Conservation (phyloP, 1,139 yeast species). For the Suhomyces kunorum region DNA sequence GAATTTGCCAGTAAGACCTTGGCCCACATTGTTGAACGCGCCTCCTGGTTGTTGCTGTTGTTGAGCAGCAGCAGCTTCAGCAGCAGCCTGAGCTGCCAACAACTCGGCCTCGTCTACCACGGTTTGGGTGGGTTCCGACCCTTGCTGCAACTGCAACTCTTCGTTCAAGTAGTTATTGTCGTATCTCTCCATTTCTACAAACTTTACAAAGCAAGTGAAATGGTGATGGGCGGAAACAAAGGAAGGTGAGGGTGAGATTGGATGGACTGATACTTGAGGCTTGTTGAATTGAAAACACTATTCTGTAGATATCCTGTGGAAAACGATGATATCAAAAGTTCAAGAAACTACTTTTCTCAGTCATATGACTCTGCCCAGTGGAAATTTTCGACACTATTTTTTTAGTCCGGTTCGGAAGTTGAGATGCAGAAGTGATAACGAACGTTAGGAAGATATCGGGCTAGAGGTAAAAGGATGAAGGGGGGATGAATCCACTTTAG, state of each 20-base stretch:
- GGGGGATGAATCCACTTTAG: too few species aligned
- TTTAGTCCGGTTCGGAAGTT: constrained; percentile 13
- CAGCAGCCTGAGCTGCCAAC: constrained; percentile 48
- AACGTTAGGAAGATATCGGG: too few species aligned
- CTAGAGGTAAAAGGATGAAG: too few species aligned
- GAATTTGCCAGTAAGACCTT: constrained; percentile 81
- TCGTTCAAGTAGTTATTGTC: constrained; percentile 19
- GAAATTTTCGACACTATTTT: constrained; percentile 9
- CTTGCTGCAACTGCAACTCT: constrained; percentile 16
- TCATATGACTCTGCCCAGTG: constrained; percentile 1
- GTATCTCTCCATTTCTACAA: constrained; percentile 21
- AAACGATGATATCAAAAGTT: neutral
- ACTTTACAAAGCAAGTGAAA: too few species aligned
- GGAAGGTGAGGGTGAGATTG: neutral
- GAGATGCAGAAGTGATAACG: neutral
- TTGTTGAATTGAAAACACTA: too few species aligned
- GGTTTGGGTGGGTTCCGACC: constrained; percentile 15
- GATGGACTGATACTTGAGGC: too few species aligned
- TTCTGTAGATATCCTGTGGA: neutral
- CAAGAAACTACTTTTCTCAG: neutral
- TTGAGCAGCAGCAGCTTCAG: constrained; percentile 51
- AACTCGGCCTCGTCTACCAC: constrained; percentile 23
- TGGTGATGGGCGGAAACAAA: neutral
- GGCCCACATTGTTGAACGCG: constrained; percentile 91
- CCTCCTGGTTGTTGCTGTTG: constrained; percentile 56